These are phyloP conservation scores for Clarireedia paspali DNA, from an alignment of 2,329 filamentous ascomycete genomes.

Conservation along the genomic window DNA sequence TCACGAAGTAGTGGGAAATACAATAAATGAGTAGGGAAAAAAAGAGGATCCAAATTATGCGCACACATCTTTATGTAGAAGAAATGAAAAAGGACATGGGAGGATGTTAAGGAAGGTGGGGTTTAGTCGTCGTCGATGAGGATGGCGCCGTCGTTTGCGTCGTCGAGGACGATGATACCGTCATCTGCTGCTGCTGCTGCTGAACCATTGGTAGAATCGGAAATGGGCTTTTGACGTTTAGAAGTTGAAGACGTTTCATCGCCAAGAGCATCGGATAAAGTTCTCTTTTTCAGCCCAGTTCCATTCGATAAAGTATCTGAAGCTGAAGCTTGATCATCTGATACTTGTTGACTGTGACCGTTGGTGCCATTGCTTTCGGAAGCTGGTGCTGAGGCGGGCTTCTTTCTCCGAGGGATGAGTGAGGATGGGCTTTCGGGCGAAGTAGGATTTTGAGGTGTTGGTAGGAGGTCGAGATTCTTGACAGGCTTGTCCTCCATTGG, in stretches of 20 bases:
- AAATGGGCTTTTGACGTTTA: constrained; percentile 30
- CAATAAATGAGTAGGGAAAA: neutral
- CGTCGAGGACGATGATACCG: constrained; percentile 25
- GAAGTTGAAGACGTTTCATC: constrained; percentile 11
- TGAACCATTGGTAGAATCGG: constrained; percentile 29
- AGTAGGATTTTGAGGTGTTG: constrained; percentile 17
- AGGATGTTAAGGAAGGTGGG: neutral
- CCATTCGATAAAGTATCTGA: constrained; percentile 3
- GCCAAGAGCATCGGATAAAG: constrained; percentile 18
- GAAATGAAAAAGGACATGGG: neutral
- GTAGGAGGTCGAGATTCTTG: constrained; percentile 30
- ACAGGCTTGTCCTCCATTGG: constrained; percentile 45
- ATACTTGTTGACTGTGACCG: constrained; percentile 1
- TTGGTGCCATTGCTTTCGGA: constrained; percentile 12
- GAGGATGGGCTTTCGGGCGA: constrained; percentile 10
- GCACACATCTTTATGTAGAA: neutral
- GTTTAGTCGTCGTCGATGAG: constrained; percentile 52
- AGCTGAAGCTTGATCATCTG: neutral
- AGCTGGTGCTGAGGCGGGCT: constrained; percentile 8
- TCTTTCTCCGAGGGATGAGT: constrained; percentile 24
- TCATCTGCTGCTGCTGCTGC: constrained; percentile 24
- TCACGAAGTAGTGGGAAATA: neutral
- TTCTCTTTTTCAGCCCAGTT: constrained; percentile 24
- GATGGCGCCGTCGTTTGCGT: constrained; percentile 50
- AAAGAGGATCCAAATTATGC: neutral